A percentile compares a stretch with the other conserved stretches of the same genome.
These are phyloP conservation scores for Monosporascus sp. DNA, from an alignment of 2,329 filamentous ascomycete species.

Conservation along the genomic window DNA sequence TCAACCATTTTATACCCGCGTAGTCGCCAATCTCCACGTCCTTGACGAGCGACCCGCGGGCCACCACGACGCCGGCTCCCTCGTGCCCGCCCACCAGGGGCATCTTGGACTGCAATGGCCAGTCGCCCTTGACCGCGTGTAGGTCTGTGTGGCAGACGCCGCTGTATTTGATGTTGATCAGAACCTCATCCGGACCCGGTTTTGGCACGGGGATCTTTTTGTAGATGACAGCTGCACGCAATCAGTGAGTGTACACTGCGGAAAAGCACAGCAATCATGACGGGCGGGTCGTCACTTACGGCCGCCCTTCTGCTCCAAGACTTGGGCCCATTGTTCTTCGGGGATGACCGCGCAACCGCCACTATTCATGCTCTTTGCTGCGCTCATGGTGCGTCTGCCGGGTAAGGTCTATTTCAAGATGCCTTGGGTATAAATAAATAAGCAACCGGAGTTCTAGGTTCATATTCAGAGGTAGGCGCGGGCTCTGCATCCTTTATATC, in stretches of 20 bases:
- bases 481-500: background rate
- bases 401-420: background rate
- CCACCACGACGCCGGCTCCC: constrained; percentile 78
- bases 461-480: too few relatives aligned
- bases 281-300: constrained; percentile 40
- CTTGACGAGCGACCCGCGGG: constrained; percentile 68
- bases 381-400: background rate
- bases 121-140: constrained; percentile 79
- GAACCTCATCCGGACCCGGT: constrained; percentile 83
- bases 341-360: constrained; percentile 47
- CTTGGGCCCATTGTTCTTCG: constrained; percentile 83
- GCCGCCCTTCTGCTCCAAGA: constrained; percentile 75
- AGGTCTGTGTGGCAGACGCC: constrained; percentile 88
- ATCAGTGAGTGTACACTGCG: background rate
- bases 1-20: constrained; percentile 90
- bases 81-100: constrained; percentile 80
- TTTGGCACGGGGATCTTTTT: constrained; percentile 77
- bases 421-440: too few relatives aligned
- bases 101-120: constrained; percentile 77
- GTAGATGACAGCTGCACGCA: constrained; percentile 54
- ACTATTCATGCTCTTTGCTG: background rate
- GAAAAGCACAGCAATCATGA: constrained; percentile 13
- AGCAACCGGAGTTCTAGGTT: too few relatives aligned
- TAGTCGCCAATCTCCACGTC: constrained; percentile 79
- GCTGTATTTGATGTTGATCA: constrained; percentile 85